Base-by-base conservation (phyloP, 2,329 filamentous ascomycete species). In the Penicillium paneum region DNA sequence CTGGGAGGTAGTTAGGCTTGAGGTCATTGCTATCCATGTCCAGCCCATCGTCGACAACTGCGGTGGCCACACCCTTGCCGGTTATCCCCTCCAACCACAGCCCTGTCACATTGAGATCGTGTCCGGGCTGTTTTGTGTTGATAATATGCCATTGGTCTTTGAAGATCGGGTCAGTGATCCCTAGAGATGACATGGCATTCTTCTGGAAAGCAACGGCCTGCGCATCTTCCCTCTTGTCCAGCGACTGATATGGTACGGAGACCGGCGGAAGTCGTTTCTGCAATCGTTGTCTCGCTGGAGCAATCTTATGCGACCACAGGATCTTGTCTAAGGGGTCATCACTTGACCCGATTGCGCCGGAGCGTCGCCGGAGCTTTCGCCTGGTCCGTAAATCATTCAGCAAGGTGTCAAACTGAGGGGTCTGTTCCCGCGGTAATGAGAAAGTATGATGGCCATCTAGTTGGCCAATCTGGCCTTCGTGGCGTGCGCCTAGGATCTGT, bases 1-100 rank as follows among this genome's bases (percentile, higher is more conserved):
- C 84, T 1, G 91, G 88, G 69, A 93, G 97, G 76, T 97, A 99
- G 72, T 99, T 99, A 64, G 85, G 88, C 72, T 89, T 92, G 42
- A 99, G 77, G 70, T 99, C 94, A 26, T 90, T 82, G 77, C 92
- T 97, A 76, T 96, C 84, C 88, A 99, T 94, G 68, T 99, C 94
- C 61, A 99, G 74, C 0, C 94, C 94, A 74, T 99, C 94, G 67
- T 99, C 94, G 3, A 99, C 90, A 63, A 99, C 94, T 51, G 93
- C 93, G 2, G 96, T 91, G 1, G 90, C 96, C 17, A 89, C 83
- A 57, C 93, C 93, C 65, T 90, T 84, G 50, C 94, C 94, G 0
- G 93, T 97, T 54, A 97, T 87, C 5, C 92, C 93, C 64, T 94
- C 85, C 64, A 90, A 71, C 94, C 94, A 99, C 6, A 97, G 81